Evolutionary conservation across 345 rosid species (phyloP).

Genomic region (Draba incana): DNA sequence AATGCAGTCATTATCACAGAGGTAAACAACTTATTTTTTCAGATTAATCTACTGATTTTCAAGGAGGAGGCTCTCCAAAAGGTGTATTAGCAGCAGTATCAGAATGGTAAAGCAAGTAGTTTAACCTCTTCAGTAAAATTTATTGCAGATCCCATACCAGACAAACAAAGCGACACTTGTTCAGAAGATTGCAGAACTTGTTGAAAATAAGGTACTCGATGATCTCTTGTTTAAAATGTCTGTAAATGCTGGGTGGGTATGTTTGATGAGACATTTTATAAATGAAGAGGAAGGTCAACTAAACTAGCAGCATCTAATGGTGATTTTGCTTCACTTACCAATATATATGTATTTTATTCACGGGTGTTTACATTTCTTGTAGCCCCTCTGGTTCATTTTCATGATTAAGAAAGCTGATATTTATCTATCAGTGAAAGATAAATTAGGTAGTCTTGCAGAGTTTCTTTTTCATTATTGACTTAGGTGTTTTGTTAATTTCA

Average conservation of each 20-base stretch:
- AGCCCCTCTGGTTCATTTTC: neutral
- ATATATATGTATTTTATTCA: neutral
- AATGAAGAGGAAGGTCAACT: slow-evolving; percentile 5
- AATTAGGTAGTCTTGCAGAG: neutral
- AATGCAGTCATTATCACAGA: slow-evolving; percentile 80
- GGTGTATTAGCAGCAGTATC: slow-evolving; percentile 1
- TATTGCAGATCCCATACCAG: slow-evolving; percentile 86
- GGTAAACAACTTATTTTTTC: slow-evolving; percentile 48
- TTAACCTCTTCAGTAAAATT: slow-evolving; percentile 22
- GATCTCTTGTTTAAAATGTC: slow-evolving; percentile 11
- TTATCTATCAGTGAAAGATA: neutral
- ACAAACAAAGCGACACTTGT: slow-evolving; percentile 89
- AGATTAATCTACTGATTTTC: slow-evolving; percentile 13
- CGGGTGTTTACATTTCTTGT: neutral
- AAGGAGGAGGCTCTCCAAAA: slow-evolving; percentile 16
- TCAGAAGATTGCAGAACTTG: slow-evolving; percentile 97
- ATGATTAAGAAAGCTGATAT: slow-evolving; percentile 7
- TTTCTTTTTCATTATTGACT: slow-evolving; percentile 23
- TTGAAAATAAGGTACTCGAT: slow-evolving; percentile 74
- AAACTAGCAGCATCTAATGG: slow-evolving; percentile 2
- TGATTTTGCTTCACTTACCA: slow-evolving; percentile 11
- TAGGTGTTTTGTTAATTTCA: slow-evolving; percentile 40
- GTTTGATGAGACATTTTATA: slow-evolving; percentile 3
- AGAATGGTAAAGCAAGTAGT: slow-evolving; percentile 6
- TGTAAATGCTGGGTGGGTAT: slow-evolving; percentile 18